Base-by-base conservation (phyloP, 306 rosid genomes). In the Corylus avellana region DNA sequence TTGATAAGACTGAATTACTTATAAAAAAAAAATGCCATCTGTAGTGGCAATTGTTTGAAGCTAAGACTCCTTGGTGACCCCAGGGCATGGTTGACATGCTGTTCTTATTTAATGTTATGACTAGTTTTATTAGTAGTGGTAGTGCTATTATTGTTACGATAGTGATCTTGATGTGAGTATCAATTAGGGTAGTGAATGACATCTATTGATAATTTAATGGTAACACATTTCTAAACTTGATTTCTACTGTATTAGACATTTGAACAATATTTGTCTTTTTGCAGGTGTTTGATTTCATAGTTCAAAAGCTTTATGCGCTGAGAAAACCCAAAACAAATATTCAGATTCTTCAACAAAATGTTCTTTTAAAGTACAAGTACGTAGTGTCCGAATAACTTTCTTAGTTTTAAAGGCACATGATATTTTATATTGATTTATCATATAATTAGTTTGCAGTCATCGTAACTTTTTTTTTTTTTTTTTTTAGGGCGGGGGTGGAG, bases 291-390 rank as follows among this genome's bases (percentile, higher is more conserved):
- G 98, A 95, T 86, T 95, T 91, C 85, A 67, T 91, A 92, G 98
- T 95, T 74, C 98, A 95, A 92, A 95, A 92, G 88, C 98, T 95
- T 64, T 88, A 92, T 73, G 97, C 98, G 46, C 53, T 95, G 85
- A 90, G 98, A 87, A 95, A 95, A 82, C 98, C 98, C 54, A 95
- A 95, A 90, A 95, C 98, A 72, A 95, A 95, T 85, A 90, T 95
- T 81, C 98, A 95, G 88, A 95, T 95, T 69, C 98, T 95, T 90
- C 98, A 95, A 79, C 98, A 95, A 78, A 95, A 83, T 87, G 93
- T 95, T 85, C 96, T 92, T 70, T 90, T 95, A 79, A 95, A 95
- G 86, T 95, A 95, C 93, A 95, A 90, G 98, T 94, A 88, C 87
- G 95, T 89, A 62, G 79, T 81, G 56, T 22, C 54, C 70, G 18